These are phyloP conservation scores for Scheffersomyces titani DNA, from an alignment of 1,139 yeast genomes.

Conservation along the genomic window DNA sequence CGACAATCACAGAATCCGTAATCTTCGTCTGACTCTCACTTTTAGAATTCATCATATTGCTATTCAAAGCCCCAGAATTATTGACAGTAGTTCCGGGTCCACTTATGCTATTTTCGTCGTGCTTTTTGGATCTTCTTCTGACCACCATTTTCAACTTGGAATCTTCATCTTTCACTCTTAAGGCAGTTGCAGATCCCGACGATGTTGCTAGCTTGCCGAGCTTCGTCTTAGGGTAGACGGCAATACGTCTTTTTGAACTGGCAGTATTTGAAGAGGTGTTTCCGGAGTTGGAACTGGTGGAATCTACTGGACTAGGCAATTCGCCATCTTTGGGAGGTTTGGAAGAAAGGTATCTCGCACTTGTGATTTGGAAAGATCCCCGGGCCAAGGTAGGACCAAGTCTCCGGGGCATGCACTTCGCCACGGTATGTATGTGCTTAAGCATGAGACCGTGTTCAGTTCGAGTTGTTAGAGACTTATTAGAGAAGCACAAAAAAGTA, in stretches of 20 bases:
- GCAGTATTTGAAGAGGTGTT: constrained; percentile 1
- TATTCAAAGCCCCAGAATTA: background rate
- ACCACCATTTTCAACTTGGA: background rate
- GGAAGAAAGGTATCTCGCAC: constrained; percentile 4
- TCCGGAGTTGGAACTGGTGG: constrained; percentile 7
- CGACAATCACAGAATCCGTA: background rate
- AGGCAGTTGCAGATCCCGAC: background rate
- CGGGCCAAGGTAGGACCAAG: background rate
- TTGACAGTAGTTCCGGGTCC: background rate
- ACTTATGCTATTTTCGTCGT: background rate
- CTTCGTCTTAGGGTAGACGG: constrained; percentile 5
- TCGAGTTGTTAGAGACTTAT: background rate
- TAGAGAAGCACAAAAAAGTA: background rate
- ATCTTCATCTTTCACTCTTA: background rate
- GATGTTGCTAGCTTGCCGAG: background rate
- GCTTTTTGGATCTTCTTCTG: background rate
- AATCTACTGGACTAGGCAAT: constrained; percentile 6
- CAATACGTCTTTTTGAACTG: constrained; percentile 6
- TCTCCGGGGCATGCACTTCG: background rate
- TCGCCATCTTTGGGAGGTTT: constrained; percentile 12
- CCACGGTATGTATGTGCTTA: background rate
- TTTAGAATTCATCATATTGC: background rate
- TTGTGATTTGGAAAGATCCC: background rate
- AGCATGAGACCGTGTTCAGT: background rate
- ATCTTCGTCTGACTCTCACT: background rate